A percentile compares a stretch with the other conserved stretches of the same genome.
These are phyloP conservation scores for Clonostachys rhizophaga DNA, from an alignment of 2,329 filamentous ascomycete species.

Conservation along the genomic window DNA sequence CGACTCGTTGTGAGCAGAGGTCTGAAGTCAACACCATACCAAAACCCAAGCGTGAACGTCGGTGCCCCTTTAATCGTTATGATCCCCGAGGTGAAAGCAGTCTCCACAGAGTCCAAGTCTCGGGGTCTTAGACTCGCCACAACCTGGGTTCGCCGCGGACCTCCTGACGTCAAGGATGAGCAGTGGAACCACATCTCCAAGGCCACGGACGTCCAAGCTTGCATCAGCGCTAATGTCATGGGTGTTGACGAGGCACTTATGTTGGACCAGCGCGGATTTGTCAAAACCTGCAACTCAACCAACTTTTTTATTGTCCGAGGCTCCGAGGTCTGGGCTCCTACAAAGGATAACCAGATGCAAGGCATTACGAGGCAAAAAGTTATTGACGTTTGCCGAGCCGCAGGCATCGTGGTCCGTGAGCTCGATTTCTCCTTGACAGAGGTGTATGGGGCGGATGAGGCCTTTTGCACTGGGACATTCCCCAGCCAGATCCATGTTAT, in stretches of 20 bases:
- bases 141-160: conserved; percentile 18
- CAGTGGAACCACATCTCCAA: conserved; percentile 23
- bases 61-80: conserved; percentile 19
- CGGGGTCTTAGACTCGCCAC: conserved; percentile 15
- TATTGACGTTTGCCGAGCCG: conserved; percentile 17
- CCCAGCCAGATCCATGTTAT: conserved; percentile 17
- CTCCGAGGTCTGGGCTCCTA: conserved; percentile 21
- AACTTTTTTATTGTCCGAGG: conserved; percentile 24
- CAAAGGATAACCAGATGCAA: conserved; percentile 21
- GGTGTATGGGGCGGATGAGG: conserved; percentile 20
- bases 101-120: conserved; percentile 10
- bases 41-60: conserved; percentile 17
- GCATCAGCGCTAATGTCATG: conserved; percentile 19
- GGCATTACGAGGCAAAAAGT: conserved; percentile 21
- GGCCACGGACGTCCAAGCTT: conserved; percentile 20
- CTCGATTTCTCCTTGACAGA: conserved; percentile 20
- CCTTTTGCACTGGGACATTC: conserved; percentile 21
- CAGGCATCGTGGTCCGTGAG: conserved; percentile 15
- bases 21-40: conserved; percentile 16
- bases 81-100: conserved; percentile 18
- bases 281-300: conserved; percentile 23
- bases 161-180: conserved; percentile 21
- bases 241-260: conserved; percentile 20
- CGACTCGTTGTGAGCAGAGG: conserved; percentile 19
- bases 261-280: conserved; percentile 17